Conservation (phyloP, 805 yeast genomes). For the Zygotorulaspora danielsina region DNA sequence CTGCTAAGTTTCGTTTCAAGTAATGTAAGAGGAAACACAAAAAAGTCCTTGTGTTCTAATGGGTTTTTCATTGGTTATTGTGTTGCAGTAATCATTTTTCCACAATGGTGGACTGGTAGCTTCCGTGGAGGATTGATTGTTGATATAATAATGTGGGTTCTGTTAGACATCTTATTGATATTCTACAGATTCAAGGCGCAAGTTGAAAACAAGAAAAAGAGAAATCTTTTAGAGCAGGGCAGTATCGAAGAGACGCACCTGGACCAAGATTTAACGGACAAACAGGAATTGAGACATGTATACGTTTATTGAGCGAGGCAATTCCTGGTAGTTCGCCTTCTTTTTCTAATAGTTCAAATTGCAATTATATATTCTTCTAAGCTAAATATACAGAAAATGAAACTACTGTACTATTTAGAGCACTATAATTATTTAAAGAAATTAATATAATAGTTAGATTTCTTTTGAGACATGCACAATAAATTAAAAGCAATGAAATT, state of each 20-base stretch:
- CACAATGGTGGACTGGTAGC: conserved; percentile 25
- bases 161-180: conserved; percentile 24
- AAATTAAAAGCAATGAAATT: too few relatives aligned
- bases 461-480: too few relatives aligned
- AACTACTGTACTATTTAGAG: too few relatives aligned
- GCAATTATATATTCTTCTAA: too few relatives aligned
- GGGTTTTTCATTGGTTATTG: conserved; percentile 21
- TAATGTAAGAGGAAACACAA: conserved; percentile 13
- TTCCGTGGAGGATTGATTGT: conserved; percentile 20
- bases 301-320: conserved; percentile 20
- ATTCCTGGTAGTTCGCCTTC: too few relatives aligned
- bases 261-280: conserved; percentile 29
- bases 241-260: conserved; percentile 20
- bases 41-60: conserved; percentile 11
- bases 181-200: conserved; percentile 28
- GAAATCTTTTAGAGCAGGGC: conserved; percentile 11
- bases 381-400: too few relatives aligned
- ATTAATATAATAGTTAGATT: too few relatives aligned
- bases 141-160: conserved; percentile 31
- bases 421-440: too few relatives aligned
- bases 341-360: too few relatives aligned
- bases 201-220: conserved; percentile 26
- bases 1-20: conserved; percentile 9
- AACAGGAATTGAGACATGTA: conserved; percentile 25
- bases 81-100: conserved; percentile 20